These are phyloP conservation scores for Hypoxylon sp. DNA, from an alignment of 2,329 filamentous ascomycete genomes.

Conservation along the genomic window DNA sequence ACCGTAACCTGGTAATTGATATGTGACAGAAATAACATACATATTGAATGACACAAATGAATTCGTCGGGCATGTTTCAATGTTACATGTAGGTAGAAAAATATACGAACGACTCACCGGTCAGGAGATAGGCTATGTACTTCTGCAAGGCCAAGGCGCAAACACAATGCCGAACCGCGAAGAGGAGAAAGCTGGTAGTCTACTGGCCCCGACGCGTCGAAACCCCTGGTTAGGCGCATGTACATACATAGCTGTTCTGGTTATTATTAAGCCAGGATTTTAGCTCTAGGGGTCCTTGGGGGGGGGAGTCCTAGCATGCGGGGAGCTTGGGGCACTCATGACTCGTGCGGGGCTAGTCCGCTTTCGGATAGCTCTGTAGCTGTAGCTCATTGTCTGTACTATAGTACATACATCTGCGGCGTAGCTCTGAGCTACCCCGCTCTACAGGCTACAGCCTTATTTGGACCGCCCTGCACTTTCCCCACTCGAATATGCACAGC, in stretches of 20 bases:
- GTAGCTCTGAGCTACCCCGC: conserved; percentile 37
- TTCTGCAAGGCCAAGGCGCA: background rate
- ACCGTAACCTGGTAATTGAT: background rate
- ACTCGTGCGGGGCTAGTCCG: conserved; percentile 19
- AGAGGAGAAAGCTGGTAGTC: background rate
- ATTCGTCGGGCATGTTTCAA: no score
- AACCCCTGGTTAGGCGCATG: background rate
- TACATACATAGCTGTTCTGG: no score
- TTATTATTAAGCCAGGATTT: background rate
- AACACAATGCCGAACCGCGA: conserved; percentile 14
- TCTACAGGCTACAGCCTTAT: conserved; percentile 45
- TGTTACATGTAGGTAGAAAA: background rate
- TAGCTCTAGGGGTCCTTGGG: background rate
- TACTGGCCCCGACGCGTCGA: background rate
- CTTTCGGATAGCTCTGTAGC: conserved; percentile 25
- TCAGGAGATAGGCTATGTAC: conserved; percentile 1
- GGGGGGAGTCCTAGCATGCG: conserved; percentile 8
- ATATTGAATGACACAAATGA: background rate
- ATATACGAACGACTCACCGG: background rate
- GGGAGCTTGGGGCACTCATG: conserved; percentile 11
- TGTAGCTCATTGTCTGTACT: no score
- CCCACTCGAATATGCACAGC: conserved; percentile 32
- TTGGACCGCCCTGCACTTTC: background rate
- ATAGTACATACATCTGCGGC: no score
- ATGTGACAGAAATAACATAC: conserved; percentile 15